phyloP scores from a whole-genome alignment of 2,329 filamentous ascomycete genomes.

The Ophiostoma australiae region DNA sequence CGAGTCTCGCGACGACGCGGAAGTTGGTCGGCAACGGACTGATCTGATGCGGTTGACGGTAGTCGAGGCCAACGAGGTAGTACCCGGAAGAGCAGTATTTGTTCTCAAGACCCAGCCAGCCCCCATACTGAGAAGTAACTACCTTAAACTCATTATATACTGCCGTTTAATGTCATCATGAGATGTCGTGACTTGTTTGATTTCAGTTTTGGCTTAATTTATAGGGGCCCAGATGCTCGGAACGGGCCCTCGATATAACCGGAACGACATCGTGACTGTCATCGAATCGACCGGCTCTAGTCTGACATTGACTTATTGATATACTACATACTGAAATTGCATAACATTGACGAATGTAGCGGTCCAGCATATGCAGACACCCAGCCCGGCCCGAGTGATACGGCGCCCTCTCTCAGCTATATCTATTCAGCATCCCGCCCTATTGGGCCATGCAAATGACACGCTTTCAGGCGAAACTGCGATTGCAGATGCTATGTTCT shows the following conservation, averaged over 20 bases:
- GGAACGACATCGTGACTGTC: no score
- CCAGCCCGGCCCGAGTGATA: background rate
- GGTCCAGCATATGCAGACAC: background rate
- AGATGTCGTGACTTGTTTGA: background rate
- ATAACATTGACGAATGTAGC: background rate
- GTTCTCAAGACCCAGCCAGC: background rate
- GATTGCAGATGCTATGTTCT: background rate
- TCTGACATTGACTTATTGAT: background rate
- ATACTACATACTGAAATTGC: background rate
- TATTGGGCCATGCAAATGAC: background rate
- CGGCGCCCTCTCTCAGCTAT: background rate
- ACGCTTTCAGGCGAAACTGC: background rate
- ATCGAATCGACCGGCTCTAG: no score
- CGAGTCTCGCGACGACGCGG: conserved; percentile 18
- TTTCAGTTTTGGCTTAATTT: no score
- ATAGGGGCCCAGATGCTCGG: no score
- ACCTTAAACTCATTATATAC: background rate
- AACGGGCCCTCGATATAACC: no score
- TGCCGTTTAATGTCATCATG: background rate
- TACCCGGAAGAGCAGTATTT: no score
- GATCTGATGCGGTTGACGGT: background rate
- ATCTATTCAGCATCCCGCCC: background rate
- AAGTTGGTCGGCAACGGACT: background rate
- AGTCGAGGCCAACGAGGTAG: background rate
- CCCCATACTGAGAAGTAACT: background rate